A percentile compares a stretch with the other conserved stretches of the same genome.
These are phyloP conservation scores for Fusarium pseudoanthophilum DNA, from an alignment of 2,329 filamentous ascomycete genomes.

Conservation along the genomic window DNA sequence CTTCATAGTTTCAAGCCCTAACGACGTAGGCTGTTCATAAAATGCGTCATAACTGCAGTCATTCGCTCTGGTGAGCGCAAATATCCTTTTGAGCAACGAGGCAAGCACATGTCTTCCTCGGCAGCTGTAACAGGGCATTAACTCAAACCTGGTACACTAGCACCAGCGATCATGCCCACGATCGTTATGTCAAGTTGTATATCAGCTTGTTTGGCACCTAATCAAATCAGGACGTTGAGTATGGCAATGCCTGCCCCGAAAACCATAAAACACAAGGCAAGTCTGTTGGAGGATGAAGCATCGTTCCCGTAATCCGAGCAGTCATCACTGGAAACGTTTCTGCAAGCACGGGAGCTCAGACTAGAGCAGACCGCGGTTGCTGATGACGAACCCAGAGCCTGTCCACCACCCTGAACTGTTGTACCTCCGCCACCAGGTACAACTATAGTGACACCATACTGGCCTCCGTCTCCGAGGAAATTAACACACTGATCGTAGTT, in stretches of 20 bases:
- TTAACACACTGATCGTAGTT: constrained; percentile 66
- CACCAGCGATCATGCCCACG: not conserved
- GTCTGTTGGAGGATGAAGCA: constrained; percentile 21
- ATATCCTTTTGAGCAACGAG: not conserved
- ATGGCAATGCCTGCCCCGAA: constrained; percentile 28
- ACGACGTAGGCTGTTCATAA: constrained; percentile 10
- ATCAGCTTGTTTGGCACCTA: not conserved
- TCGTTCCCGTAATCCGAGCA: constrained; percentile 49
- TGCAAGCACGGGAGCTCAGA: constrained; percentile 64
- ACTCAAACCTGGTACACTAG: not conserved
- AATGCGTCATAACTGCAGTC: constrained; percentile 7
- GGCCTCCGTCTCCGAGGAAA: constrained; percentile 55
- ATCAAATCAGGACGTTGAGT: constrained; percentile 20
- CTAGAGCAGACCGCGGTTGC: constrained; percentile 67
- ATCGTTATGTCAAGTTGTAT: not conserved
- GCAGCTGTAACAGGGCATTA: not conserved
- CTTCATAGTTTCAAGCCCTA: constrained; percentile 9
- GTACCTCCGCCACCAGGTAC: constrained; percentile 65
- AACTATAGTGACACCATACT: constrained; percentile 65
- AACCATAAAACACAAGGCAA: constrained; percentile 16
- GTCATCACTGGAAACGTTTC: constrained; percentile 53
- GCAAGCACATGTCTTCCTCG: not conserved
- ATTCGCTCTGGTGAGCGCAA: not conserved
- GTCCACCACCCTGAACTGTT: constrained; percentile 58
- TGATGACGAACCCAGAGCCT: constrained; percentile 55